Base-by-base conservation (phyloP, 2,329 filamentous ascomycete genomes). In the Fusarium pseudoanthophilum region DNA sequence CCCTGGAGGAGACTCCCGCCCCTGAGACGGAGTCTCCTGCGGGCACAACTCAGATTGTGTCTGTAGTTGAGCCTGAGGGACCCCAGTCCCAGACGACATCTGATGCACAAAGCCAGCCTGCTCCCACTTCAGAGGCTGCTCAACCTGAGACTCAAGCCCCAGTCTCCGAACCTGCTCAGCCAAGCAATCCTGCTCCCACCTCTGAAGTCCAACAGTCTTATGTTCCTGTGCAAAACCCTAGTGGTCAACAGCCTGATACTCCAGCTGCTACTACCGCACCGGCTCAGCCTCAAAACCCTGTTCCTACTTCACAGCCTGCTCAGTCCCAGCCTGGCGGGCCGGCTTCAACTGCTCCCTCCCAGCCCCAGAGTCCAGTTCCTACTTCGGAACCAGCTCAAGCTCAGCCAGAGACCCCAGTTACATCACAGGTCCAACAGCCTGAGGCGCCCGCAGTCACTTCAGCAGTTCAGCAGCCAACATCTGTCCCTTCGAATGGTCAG, bases 41-140 rank as follows among this genome's bases (percentile, higher is more conserved):
- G 18, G 61, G 39, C n/a, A 73, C 64, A 13, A 76, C 74, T 32
- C 26, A 56, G 46, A 70, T 64, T 11, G 70, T 74, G 53, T 72
- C 75, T 46, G 61, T 76, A 26, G 60, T 30, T 21, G 51, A 77
- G n/a, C 75, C 75, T 16, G 37, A 60, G 11, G 49, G 66, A 7
- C 69, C 75, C 5, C 48, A 51, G 9, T 30, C 49, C 20, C 42
- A 51, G 40, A 65, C 60, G 34, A 67, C 70, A 18, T 64, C 70
- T 45, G 59, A 48, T 11, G 57, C 32, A 46, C 67, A 71, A 49
- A 48, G 34, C 30, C 66, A 69, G 36, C 62, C 64, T 32, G 60
- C 36, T 11, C 49, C 69, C 24, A 67, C 66, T 32, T 73, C 75
- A 16, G 63, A 63, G 24, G 60, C 61, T 34, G 56, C 49, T n/a